Conservation (phyloP, 306 rosid genomes). For the Macrotyloma uniflorum region DNA sequence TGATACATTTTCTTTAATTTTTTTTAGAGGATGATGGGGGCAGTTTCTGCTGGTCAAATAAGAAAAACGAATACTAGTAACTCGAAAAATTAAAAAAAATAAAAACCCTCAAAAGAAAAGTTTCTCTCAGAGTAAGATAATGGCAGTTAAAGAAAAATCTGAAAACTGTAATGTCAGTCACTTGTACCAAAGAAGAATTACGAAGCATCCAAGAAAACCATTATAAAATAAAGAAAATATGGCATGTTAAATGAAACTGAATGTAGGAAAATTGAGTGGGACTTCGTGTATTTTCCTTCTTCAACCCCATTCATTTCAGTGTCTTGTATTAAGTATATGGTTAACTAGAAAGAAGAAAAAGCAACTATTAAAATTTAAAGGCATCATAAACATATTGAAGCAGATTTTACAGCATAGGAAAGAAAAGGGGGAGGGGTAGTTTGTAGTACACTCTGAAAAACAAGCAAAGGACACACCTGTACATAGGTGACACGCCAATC, state of each 20-base stretch:
- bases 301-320: neutral
- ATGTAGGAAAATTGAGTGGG: neutral
- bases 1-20: neutral
- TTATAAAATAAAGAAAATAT: slow-evolving; percentile 12
- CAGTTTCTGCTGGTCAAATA: neutral
- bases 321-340: neutral
- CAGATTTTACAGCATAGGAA: slow-evolving; percentile 4
- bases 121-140: too few species aligned
- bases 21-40: neutral
- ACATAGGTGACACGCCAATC: slow-evolving; percentile 89
- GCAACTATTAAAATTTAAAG: neutral
- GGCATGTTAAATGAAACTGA: slow-evolving; percentile 18
- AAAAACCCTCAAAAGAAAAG: neutral
- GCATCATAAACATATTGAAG: slow-evolving; percentile 9
- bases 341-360: slow-evolving; percentile 4
- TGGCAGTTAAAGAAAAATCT: neutral
- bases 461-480: slow-evolving; percentile 64
- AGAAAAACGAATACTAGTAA: neutral
- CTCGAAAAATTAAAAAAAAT: slow-evolving; percentile 6
- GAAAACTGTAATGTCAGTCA: neutral
- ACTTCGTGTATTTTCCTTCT: neutral
- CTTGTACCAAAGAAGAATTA: slow-evolving; percentile 17
- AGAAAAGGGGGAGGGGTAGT: neutral
- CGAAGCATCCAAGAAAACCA: slow-evolving; percentile 14
- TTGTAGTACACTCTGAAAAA: neutral